Evolutionary conservation across 1,284 basidiomycete genomes (phyloP).

Genomic region (Cryptococcus jaspeensis): DNA sequence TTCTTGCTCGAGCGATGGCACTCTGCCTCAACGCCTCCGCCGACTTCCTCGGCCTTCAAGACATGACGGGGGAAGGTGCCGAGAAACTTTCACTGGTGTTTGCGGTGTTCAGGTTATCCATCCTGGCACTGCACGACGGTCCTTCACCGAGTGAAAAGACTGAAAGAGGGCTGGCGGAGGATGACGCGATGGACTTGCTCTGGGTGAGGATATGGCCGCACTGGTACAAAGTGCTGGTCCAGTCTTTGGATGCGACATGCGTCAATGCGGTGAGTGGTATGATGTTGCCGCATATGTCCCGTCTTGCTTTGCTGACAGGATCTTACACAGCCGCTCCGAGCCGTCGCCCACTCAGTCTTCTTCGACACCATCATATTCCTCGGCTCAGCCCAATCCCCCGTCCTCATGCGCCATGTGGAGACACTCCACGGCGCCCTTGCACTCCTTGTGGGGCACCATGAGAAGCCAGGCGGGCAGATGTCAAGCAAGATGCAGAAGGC

Average conservation of each 20-base stretch:
- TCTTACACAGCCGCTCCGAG: slow-evolving; percentile 27
- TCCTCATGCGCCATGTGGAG: slow-evolving; percentile 24
- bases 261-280: slow-evolving; percentile 33
- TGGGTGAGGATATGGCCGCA: slow-evolving; percentile 45
- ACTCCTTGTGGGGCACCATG: slow-evolving; percentile 16
- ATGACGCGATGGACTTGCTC: slow-evolving; percentile 24
- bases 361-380: slow-evolving; percentile 41
- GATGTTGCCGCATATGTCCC: no score
- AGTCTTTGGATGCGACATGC: slow-evolving; percentile 28
- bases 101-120: slow-evolving; percentile 25
- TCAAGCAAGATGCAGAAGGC: slow-evolving; percentile 22
- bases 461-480: slow-evolving; percentile 3
- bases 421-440: slow-evolving; percentile 21
- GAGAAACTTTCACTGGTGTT: slow-evolving; percentile 33
- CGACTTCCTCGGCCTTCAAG: slow-evolving; percentile 32
- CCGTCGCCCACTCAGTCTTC: slow-evolving; percentile 32
- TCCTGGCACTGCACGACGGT: slow-evolving; percentile 21
- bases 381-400: slow-evolving; percentile 13
- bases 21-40: slow-evolving; percentile 31
- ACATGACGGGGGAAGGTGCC: slow-evolving; percentile 30
- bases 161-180: slow-evolving; percentile 1
- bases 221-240: slow-evolving; percentile 32
- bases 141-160: neutral
- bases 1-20: slow-evolving; percentile 31
- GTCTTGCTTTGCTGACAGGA: neutral